Evolutionary conservation across 1,284 basidiomycete genomes (phyloP).

Genomic region (Cryptococcus jaspeensis): DNA sequence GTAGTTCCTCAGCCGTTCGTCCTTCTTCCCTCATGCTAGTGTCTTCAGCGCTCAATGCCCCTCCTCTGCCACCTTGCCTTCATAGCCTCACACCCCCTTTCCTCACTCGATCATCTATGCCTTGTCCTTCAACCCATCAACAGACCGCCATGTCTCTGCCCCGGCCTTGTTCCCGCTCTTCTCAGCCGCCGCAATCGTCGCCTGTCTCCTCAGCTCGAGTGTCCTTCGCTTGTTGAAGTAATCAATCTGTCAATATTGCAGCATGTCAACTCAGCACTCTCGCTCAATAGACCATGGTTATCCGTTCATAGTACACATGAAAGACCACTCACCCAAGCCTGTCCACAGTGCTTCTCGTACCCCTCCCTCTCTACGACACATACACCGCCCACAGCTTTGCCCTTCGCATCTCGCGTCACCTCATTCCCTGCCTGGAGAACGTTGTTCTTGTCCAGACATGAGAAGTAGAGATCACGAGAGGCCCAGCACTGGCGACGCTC

Average conservation of each 20-base stretch:
- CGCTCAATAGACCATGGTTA: not conserved
- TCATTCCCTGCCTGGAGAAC: constrained; percentile 38
- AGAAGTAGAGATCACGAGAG: constrained; percentile 51
- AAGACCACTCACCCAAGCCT: constrained; percentile 51
- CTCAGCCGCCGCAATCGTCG: constrained; percentile 46
- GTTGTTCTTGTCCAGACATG: constrained; percentile 46
- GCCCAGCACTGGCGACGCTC: constrained; percentile 51
- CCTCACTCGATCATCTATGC: too few species aligned
- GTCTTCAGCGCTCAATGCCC: too few species aligned
- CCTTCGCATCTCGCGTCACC: constrained; percentile 28
- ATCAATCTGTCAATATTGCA: constrained; percentile 45
- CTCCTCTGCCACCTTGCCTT: too few species aligned
- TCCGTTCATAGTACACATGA: not conserved
- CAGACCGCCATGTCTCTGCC: constrained; percentile 24
- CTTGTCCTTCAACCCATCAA: not conserved
- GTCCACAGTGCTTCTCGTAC: constrained; percentile 49
- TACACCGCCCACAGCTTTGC: constrained; percentile 26
- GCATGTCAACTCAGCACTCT: not conserved
- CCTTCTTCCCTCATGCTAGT: not conserved
- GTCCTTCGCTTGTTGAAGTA: constrained; percentile 54
- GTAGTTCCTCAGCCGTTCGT: not conserved
- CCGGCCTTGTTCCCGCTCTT: constrained; percentile 28
- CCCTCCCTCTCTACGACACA: constrained; percentile 41
- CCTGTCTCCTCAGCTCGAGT: constrained; percentile 49
- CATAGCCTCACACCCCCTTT: too few species aligned